Evolutionary conservation across 371 early-diverging fungal genomes (phyloP).

Genomic region (Coemansia sp.): DNA sequence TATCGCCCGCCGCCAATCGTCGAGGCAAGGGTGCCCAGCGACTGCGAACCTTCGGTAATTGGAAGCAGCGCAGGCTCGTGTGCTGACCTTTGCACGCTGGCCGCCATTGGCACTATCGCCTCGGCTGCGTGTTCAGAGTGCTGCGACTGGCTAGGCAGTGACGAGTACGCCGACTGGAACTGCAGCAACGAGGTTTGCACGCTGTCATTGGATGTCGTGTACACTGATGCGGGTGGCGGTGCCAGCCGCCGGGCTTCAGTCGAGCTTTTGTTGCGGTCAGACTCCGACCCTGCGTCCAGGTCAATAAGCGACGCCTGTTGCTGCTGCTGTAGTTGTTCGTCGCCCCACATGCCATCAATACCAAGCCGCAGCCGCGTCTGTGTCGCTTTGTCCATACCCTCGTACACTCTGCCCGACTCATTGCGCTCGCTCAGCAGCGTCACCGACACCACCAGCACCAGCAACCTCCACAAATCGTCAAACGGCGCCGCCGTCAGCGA

Average conservation of each 20-base stretch:
- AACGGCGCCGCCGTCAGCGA: constrained; percentile 27
- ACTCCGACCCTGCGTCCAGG: not conserved
- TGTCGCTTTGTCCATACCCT: constrained; percentile 10
- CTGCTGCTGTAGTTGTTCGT: not conserved
- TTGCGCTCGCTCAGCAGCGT: constrained; percentile 41
- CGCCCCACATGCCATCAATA: constrained; percentile 35
- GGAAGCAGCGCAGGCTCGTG: constrained; percentile 32
- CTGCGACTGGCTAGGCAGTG: constrained; percentile 11
- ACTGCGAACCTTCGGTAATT: constrained; percentile 17
- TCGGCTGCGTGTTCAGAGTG: not conserved
- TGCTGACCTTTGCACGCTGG: constrained; percentile 1
- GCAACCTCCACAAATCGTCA: constrained; percentile 42
- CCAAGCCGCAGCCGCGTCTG: constrained; percentile 20
- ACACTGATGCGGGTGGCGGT: not conserved
- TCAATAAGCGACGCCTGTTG: not conserved
- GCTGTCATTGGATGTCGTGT: constrained; percentile 18
- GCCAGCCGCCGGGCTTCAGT: not conserved
- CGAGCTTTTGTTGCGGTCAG: not conserved
- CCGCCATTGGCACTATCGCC: not conserved
- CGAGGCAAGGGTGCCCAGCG: constrained; percentile 19
- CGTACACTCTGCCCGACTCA: constrained; percentile 20
- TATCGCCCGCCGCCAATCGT: not conserved
- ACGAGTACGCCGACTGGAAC: constrained; percentile 29
- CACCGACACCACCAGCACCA: constrained; percentile 34
- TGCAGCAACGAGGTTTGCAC: constrained; percentile 20